Conservation (phyloP, 1,284 basidiomycete genomes). For the Irpex rosettiformis region DNA sequence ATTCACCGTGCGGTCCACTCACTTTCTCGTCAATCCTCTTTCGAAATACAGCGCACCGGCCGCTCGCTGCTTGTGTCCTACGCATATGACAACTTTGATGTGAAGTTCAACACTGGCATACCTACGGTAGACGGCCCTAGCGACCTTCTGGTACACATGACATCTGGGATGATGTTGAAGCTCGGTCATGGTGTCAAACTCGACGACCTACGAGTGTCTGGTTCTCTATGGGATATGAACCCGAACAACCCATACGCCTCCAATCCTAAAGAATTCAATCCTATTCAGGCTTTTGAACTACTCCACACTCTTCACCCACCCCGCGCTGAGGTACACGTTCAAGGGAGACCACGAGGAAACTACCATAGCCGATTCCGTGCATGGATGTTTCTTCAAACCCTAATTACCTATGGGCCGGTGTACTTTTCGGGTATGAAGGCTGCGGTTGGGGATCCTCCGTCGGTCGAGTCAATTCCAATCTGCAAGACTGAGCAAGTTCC, state of each 20-base stretch:
- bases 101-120: constrained; percentile 20
- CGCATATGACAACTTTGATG: constrained; percentile 33
- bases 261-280: background rate
- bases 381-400: too few species aligned
- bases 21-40: background rate
- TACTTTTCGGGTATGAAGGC: too few species aligned
- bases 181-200: constrained; percentile 23
- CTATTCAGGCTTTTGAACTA: background rate
- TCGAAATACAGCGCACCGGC: constrained; percentile 18
- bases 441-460: constrained; percentile 12
- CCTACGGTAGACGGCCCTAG: constrained; percentile 24
- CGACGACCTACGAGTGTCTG: constrained; percentile 26
- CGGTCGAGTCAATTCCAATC: constrained; percentile 20
- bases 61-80: constrained; percentile 19
- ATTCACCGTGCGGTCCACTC: constrained; percentile 2
- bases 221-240: constrained; percentile 27
- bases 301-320: background rate
- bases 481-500: constrained; percentile 5
- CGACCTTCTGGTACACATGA: constrained; percentile 21
- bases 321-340: background rate
- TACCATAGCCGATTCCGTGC: too few species aligned
- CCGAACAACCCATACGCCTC: background rate
- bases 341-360: background rate
- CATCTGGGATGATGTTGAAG: constrained; percentile 25
- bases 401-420: too few species aligned